phyloP scores from a whole-genome alignment of 441 rosid genomes.

The Erysimum pusillum region DNA sequence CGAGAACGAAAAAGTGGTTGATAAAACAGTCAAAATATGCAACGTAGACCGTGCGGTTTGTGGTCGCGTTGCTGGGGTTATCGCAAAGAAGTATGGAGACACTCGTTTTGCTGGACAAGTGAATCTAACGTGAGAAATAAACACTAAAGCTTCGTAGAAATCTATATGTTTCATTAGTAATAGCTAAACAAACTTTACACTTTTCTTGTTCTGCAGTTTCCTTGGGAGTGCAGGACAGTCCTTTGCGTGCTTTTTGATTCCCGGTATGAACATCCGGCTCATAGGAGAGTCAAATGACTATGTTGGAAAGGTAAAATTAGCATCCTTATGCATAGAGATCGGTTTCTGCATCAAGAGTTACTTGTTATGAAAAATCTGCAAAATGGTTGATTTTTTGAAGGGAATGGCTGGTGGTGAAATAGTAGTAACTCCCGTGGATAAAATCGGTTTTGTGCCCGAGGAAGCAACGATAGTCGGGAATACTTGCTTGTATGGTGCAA shows the following conservation, averaged over 20 bases:
- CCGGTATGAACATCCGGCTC: constrained; percentile 91
- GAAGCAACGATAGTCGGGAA: constrained; percentile 95
- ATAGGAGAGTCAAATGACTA: constrained; percentile 97
- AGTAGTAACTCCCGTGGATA: constrained; percentile 81
- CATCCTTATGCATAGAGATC: not conserved
- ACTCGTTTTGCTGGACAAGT: constrained; percentile 96
- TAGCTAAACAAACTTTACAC: constrained; percentile 38
- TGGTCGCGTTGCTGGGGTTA: constrained; percentile 86
- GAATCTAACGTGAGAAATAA: constrained; percentile 77
- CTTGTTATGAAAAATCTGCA: constrained; percentile 3
- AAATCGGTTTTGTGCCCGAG: constrained; percentile 81
- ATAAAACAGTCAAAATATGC: constrained; percentile 77
- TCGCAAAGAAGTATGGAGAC: constrained; percentile 94
- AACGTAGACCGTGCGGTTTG: constrained; percentile 94
- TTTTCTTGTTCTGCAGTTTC: constrained; percentile 62
- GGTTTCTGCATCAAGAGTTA: constrained; percentile 1
- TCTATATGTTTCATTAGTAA: constrained; percentile 4
- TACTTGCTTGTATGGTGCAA: constrained; percentile 96
- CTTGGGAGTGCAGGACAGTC: constrained; percentile 96
- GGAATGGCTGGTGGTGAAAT: constrained; percentile 99
- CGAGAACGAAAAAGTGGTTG: constrained; percentile 78
- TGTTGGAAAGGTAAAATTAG: constrained; percentile 86
- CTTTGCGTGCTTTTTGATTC: constrained; percentile 97
- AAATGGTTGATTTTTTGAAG: constrained; percentile 50
- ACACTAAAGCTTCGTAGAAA: not conserved